Conservation (phyloP, 1,139 yeast species). For the Fermentozyma sake region DNA sequence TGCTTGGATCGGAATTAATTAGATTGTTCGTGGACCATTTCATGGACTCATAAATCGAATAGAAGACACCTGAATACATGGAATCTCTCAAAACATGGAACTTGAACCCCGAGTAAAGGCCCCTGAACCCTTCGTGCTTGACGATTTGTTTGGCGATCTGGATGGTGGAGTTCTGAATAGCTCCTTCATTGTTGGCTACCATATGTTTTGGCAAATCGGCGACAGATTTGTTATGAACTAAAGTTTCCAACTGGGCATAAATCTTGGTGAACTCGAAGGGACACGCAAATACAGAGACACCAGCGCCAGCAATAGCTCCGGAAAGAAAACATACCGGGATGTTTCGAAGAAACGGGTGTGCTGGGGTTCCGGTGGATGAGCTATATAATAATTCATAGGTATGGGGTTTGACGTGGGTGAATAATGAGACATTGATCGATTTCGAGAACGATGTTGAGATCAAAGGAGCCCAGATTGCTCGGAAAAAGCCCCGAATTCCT, state of each 20-base stretch:
- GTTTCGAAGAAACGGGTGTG: slow-evolving; percentile 44
- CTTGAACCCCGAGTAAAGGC: slow-evolving; percentile 69
- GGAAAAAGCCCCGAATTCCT: slow-evolving; percentile 67
- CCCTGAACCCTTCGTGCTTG: slow-evolving; percentile 53
- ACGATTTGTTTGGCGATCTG: slow-evolving; percentile 49
- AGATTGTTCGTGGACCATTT: slow-evolving; percentile 43
- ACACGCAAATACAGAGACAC: slow-evolving; percentile 65
- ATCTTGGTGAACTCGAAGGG: slow-evolving; percentile 86
- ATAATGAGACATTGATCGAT: slow-evolving; percentile 63
- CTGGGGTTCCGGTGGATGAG: slow-evolving; percentile 6
- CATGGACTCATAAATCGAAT: slow-evolving; percentile 68
- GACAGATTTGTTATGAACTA: slow-evolving; percentile 31
- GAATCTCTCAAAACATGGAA: slow-evolving; percentile 68
- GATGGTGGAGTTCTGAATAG: slow-evolving; percentile 18
- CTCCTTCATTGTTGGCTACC: slow-evolving; percentile 10
- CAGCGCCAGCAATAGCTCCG: slow-evolving; percentile 65
- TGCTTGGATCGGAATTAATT: slow-evolving; percentile 25
- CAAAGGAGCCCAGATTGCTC: slow-evolving; percentile 74
- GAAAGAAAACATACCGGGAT: slow-evolving; percentile 65
- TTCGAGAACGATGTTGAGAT: slow-evolving; percentile 62
- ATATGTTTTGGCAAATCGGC: slow-evolving; percentile 12
- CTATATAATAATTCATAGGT: slow-evolving; percentile 30
- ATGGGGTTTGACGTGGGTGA: slow-evolving; percentile 53
- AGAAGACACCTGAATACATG: slow-evolving; percentile 69
- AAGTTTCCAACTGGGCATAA: slow-evolving; percentile 65